Conservation (phyloP, 495 filamentous ascomycete species). For the Hyaloscypha bicolor region DNA sequence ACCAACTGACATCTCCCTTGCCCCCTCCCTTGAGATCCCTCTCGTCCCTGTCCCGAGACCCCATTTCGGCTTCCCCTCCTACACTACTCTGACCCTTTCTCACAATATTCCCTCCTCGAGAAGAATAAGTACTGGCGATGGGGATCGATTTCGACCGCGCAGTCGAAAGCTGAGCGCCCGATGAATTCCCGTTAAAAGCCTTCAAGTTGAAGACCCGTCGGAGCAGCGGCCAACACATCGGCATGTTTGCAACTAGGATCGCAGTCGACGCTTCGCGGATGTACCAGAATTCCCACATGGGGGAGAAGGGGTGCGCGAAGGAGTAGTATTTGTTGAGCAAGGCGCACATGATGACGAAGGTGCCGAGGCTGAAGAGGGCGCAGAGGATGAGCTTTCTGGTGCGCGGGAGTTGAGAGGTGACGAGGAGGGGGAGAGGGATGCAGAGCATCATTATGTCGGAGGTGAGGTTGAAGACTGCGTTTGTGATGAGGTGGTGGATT, state of each 20-base stretch:
- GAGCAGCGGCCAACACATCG: constrained; percentile 62
- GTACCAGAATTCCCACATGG: constrained; percentile 69
- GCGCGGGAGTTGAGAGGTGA: constrained; percentile 53
- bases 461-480: constrained; percentile 67
- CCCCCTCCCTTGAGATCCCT: background rate
- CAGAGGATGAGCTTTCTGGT: constrained; percentile 55
- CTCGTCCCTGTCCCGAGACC: background rate
- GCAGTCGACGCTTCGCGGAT: constrained; percentile 64
- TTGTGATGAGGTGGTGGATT: constrained; percentile 62
- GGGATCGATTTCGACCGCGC: background rate
- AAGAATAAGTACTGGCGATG: constrained; percentile 12
- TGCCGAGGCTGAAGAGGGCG: constrained; percentile 53
- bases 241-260: constrained; percentile 65
- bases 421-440: constrained; percentile 61
- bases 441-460: constrained; percentile 64
- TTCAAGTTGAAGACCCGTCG: constrained; percentile 54
- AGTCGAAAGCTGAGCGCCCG: background rate
- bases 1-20: constrained; percentile 21
- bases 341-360: constrained; percentile 65
- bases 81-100: background rate
- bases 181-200: constrained; percentile 39
- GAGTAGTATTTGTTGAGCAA: constrained; percentile 69
- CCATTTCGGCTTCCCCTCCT: background rate
- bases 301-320: constrained; percentile 56
- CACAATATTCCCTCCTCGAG: background rate